Evolutionary conservation across 1,139 yeast genomes (phyloP).

Genomic region (Trichomonascaceae sp.): DNA sequence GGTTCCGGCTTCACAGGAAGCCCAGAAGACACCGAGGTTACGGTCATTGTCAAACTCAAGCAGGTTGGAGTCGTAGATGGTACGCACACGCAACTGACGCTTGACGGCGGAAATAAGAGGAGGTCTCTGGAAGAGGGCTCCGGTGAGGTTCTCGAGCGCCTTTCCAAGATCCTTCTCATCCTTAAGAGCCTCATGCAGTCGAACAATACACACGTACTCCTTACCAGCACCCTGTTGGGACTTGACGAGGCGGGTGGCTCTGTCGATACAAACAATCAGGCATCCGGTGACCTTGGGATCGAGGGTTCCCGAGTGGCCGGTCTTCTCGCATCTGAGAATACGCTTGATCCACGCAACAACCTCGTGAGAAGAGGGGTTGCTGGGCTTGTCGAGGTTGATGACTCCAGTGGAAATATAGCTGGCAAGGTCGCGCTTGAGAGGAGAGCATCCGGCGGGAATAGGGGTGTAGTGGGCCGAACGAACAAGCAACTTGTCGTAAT

Average conservation of each 20-base stretch:
- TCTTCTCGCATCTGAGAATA: constrained; percentile 86
- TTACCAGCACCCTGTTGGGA: constrained; percentile 99
- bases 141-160: constrained; percentile 85
- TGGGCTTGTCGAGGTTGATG: constrained; percentile 92
- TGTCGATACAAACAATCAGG: constrained; percentile 92
- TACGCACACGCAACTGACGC: constrained; percentile 96
- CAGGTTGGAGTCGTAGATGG: constrained; percentile 90
- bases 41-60: constrained; percentile 95
- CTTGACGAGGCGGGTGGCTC: constrained; percentile 95
- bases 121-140: constrained; percentile 98
- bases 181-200: constrained; percentile 85
- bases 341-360: constrained; percentile 99
- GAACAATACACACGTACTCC: constrained; percentile 94
- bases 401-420: constrained; percentile 89
- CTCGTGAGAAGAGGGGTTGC: constrained; percentile 96
- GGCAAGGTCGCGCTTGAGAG: constrained; percentile 85
- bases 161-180: constrained; percentile 87
- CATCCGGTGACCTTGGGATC: constrained; percentile 96
- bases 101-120: constrained; percentile 97
- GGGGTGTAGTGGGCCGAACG: constrained; percentile 97
- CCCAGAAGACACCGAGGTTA: constrained; percentile 97
- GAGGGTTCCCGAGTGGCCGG: constrained; percentile 98
- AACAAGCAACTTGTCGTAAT: constrained; percentile 85
- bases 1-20: constrained; percentile 99
- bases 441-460: constrained; percentile 89